Base-by-base conservation (phyloP, 1,284 basidiomycete species). In the Fomitopsis palustris region DNA sequence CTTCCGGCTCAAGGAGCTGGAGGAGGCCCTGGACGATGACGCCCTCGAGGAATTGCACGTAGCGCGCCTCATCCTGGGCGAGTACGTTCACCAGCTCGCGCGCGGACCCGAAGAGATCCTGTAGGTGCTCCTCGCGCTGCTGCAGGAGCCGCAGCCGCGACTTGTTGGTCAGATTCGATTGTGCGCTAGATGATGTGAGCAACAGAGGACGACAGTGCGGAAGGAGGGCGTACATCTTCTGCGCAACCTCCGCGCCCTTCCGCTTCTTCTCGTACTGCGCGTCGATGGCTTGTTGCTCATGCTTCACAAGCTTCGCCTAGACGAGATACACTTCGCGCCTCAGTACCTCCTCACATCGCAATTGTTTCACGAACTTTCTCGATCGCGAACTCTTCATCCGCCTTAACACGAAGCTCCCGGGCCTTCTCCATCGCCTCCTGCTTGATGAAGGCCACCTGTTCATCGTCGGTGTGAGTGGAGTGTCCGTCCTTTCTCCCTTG, bases 391-490 rank as follows among this genome's bases (percentile, higher is more conserved):
- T 98, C 95, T 75, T 97, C 95, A 64, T 98, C 95, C 0, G 96
- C 95, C 75, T 98, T 98, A 63, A 97, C 93, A 67, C 85, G 90
- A 66, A 98, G 94, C 78, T 98, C 95, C n/a, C 96, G 82, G 0
- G 93, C 95, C 77, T 98, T 98, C 79, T 98, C 96, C 65, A 92
- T 77, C 2, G 95, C 95, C 75, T 98, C 95, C 74, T 97, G 95
- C 76, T 92, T 95, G 82, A 97, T 97, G 81, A 96, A 97, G 60
- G 93, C 88, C 55, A 96, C 93, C 94, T 96, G 42, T 54, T 41
- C 17, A 55, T 49, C 53, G 60, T 54, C 59, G 52, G 55, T 57
- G 43, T 61, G 43, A 55, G 53, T 38, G 57, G 31, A 23, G 25
- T 19, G 42, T 54, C 19, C 47, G 25, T n/a, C n/a, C n/a, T n/a